Percentiles rank a stretch among this genome's conserved stretches.
These are phyloP conservation scores for Cercospora citrullina DNA, from an alignment of 2,329 filamentous ascomycete species.

Conservation along the genomic window DNA sequence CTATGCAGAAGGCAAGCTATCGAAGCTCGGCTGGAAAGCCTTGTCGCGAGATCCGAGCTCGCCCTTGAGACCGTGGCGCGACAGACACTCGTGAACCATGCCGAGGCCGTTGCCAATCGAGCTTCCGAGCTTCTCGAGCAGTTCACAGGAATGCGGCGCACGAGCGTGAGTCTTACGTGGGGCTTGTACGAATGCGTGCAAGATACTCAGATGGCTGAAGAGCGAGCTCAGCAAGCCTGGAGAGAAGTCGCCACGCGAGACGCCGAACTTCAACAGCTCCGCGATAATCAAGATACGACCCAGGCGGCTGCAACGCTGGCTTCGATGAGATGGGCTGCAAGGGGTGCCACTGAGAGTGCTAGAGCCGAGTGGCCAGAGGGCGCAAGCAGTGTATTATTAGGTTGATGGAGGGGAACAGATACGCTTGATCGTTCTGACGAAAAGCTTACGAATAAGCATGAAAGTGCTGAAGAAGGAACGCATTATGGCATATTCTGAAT, in stretches of 20 bases:
- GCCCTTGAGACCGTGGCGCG: neutral
- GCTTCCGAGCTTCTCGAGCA: neutral
- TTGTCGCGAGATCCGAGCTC: neutral
- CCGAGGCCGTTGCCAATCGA: neutral
- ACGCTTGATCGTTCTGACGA: slow-evolving; percentile 12
- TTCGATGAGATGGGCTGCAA: slow-evolving; percentile 9
- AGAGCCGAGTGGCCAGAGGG: neutral
- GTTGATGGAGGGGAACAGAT: too few species aligned
- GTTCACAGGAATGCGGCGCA: neutral
- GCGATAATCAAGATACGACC: neutral
- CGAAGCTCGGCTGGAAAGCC: neutral
- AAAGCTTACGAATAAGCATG: neutral
- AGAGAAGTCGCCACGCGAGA: neutral
- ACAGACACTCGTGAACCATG: neutral
- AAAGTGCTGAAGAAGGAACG: neutral
- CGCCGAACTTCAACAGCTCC: neutral
- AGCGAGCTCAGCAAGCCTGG: slow-evolving; percentile 2
- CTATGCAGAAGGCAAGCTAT: neutral
- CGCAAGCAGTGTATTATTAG: slow-evolving; percentile 5
- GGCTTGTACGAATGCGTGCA: neutral
- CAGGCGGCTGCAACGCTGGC: neutral
- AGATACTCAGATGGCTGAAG: neutral
- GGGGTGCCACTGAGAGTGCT: slow-evolving; percentile 7
- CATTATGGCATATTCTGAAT: neutral
- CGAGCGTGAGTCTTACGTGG: neutral